Base-by-base conservation (phyloP, 2,329 filamentous ascomycete genomes). In the Sporothrix dimorphospora region DNA sequence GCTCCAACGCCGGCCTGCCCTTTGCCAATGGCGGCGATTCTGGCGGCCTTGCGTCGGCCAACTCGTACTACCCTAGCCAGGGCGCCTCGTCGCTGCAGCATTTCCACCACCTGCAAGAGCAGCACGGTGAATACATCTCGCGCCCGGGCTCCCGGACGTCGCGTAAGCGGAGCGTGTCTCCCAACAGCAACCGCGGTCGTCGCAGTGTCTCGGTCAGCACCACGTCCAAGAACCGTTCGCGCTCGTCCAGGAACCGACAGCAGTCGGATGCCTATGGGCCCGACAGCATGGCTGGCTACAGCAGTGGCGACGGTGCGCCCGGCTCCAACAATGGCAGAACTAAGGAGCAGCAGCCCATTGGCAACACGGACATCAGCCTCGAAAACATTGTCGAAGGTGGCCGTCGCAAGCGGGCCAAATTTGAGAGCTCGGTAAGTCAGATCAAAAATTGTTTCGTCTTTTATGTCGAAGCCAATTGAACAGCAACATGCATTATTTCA, bases 351-450 rank as follows among this genome's bases (percentile, higher is more conserved):
- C 74, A 75, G 71, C 55, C 73, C 68, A 89, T 97, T 78, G 94
- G 93, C 66, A 98, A 94, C 80, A 97, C 96, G 19, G 96, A 99
- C 77, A 99, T 99, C 79, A 98, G 95, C 80, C 89, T 98, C 77
- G 94, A 98, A 77, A 99, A 99, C 80, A 98, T 99, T 81, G 92
- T 99, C 74, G 95, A 98, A 82, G 96, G 97, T 79, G 94, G 95
- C 76, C 91, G 96, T 81, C 91, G 96, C 80, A 98, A 98, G 86
- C 90, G 94, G 79, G 93, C 95, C 78, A 98, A 97, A 82, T 92
- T 92, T 83, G 95, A 98, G 82, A 98, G 95, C 85, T 98, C 95
- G 82, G 95, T 98, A 91, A 90, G 95, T 87, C 57, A 59, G 55
- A 49, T 14, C 42, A 65, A 21, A 21, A 42, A 16, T n/a, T 59